These are phyloP conservation scores for Microascus cirrosus DNA, from an alignment of 2,329 filamentous ascomycete species.

Conservation along the genomic window DNA sequence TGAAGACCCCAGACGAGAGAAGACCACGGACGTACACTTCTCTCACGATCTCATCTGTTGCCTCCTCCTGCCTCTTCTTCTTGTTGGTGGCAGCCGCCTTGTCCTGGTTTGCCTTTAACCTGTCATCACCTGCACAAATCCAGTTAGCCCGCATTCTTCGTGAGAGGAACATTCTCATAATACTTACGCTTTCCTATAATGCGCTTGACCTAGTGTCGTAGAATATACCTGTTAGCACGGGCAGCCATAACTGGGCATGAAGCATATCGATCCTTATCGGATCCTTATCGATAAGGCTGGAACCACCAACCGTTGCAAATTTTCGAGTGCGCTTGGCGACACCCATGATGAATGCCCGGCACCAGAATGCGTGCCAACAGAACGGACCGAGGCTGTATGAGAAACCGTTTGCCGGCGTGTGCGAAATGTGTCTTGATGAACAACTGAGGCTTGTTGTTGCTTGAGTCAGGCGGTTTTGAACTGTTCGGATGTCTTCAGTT, in stretches of 20 bases:
- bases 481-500: not conserved
- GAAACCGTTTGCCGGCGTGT: not conserved
- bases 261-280: not conserved
- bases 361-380: not conserved
- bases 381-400: not conserved
- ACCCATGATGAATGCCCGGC: conserved; percentile 50
- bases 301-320: conserved; percentile 52
- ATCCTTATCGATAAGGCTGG: conserved; percentile 15
- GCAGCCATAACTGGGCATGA: not conserved
- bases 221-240: conserved; percentile 1
- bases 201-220: conserved; percentile 54
- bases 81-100: conserved; percentile 49
- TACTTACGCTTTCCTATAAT: conserved; percentile 56
- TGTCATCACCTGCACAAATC: conserved; percentile 44
- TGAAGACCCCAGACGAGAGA: conserved; percentile 1
- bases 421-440: too few relatives aligned
- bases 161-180: not conserved
- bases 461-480: not conserved
- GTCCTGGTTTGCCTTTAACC: conserved; percentile 70
- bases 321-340: conserved; percentile 85
- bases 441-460: not conserved
- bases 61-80: conserved; percentile 44
- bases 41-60: conserved; percentile 52
- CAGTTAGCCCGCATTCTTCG: not conserved
- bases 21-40: conserved; percentile 41